Evolutionary conservation across 768 basidiomycete species (phyloP), one percentile per base, ranked within the genome.

Genomic region (Agrocybe praecox): DNA sequence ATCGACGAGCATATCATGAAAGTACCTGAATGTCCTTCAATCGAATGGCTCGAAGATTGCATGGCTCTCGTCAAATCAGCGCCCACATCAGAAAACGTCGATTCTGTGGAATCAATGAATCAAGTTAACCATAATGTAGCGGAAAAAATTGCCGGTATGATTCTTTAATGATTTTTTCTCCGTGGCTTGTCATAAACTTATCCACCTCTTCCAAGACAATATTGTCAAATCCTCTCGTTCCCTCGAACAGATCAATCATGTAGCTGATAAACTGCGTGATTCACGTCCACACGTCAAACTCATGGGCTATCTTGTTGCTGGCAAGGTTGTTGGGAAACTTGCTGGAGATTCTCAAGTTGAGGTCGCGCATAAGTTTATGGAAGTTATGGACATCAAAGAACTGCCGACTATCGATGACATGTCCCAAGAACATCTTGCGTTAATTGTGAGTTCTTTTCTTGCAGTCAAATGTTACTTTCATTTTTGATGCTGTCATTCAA

Each of bases 71-170:
- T 85, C 56, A 67, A 68, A 46, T 58, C 62, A 51, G 73, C 71
- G 21, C 68, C 69, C 29, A 72, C 63, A 6, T 72, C 70, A 21
- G 72, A 72, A 6, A 67, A 56, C 12, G 68, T 70, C 21, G 72
- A 72, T 49, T 48, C 60, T 10, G 55, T 70, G 12, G 79, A 82
- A 32, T 76, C 73, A 62, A 80, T 88, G 78, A 77, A 67, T 42
- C 68, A 69, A 29, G 65, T 80, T 2, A 92, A 94, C 63, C 56
- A 81, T 32, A 75, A 71, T 0, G 65, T 94, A 21, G 79, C 84
- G 1, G 70, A 75, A 22, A 81, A 81, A 62, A 84, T 94, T 54
- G 90, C 91, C 50, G 83, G 92, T 92, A 56, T 43, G 74, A 44
- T 26, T 15, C 11, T 18, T 32, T 33, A 70, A 68, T 46, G 21